phyloP scores from a whole-genome alignment of 805 yeast species.

The Saturnispora besseyi region DNA sequence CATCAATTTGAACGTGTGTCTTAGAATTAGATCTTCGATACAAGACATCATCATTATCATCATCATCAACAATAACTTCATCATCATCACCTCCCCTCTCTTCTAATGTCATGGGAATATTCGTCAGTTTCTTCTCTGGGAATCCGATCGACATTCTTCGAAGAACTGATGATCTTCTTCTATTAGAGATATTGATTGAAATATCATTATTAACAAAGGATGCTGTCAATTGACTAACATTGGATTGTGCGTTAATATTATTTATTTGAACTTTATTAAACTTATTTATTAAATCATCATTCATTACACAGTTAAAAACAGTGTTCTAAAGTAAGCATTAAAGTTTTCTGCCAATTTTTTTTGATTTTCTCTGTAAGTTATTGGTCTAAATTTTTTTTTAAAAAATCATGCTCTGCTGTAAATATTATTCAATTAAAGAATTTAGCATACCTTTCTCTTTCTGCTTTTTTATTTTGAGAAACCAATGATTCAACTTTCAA shows the following conservation, averaged over 20 bases:
- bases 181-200: not conserved
- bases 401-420: not conserved
- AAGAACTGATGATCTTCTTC: constrained; percentile 24
- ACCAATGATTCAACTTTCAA: constrained; percentile 32
- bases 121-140: constrained; percentile 5
- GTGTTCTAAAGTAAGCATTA: not conserved
- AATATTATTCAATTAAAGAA: constrained; percentile 36
- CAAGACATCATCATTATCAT: constrained; percentile 5
- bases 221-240: not conserved
- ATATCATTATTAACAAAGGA: not conserved
- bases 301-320: not conserved
- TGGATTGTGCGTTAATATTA: not conserved
- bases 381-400: not conserved
- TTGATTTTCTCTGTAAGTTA: not conserved
- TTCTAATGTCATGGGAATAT: constrained; percentile 1
- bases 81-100: constrained; percentile 8
- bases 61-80: not conserved
- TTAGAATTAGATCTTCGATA: constrained; percentile 11
- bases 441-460: constrained; percentile 49
- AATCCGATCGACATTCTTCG: constrained; percentile 24
- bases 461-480: constrained; percentile 37
- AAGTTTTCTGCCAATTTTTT: not conserved
- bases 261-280: not conserved
- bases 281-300: not conserved
- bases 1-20: constrained; percentile 27